Base-by-base conservation (phyloP, 2,329 filamentous ascomycete species). In the Sporothrix luriei region DNA sequence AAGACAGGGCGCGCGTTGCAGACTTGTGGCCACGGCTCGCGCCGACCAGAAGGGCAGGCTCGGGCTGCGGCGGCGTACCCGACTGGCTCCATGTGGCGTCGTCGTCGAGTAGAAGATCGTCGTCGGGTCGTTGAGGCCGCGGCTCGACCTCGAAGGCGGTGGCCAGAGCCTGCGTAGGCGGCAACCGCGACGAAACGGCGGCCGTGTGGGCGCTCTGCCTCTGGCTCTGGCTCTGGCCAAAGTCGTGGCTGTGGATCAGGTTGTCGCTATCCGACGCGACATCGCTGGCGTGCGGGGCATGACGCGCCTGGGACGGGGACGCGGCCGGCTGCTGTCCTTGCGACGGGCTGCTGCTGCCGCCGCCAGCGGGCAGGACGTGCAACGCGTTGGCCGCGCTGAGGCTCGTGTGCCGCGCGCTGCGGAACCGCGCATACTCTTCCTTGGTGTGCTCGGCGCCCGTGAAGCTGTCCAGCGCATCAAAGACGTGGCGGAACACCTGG, bases 401-500 rank as follows among this genome's bases (percentile, higher is more conserved):
- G 74, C 84, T 86, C 71, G 81, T 80, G 61, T 82, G 80, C n/a
- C 85, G 80, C 38, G 83, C 85, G 38, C 80, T 77, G 65, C 80
- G 81, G 74, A 89, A 90, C 52, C 82, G 82, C 68, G 84, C 86
- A 73, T 87, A 90, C 75, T 90, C 86, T 74, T 88, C 87, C 70
- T 84, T 81, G 1, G 84, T 83, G 75, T 89, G 86, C 62, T 84
- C 83, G 0, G 86, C 82, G 54, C 83, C 82, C 2, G 84, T 86
- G 76, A 90, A 92, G 74, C 85, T 89, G 71, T 96, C 88, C 11
- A 99, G 82, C 0, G 95, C 94, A 74, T 96, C 90, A 73, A 97
- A 94, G 1, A 99, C 93, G 77, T 97, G 92, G 19, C 90, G 91
- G 76, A 97, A 97, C 2, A 98, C 94, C 67, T 93, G 87, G 0